Evolutionary conservation across 768 basidiomycete genomes (phyloP), one percentile per base, ranked within the genome.

Genomic region (Sutorius australiensis): DNA sequence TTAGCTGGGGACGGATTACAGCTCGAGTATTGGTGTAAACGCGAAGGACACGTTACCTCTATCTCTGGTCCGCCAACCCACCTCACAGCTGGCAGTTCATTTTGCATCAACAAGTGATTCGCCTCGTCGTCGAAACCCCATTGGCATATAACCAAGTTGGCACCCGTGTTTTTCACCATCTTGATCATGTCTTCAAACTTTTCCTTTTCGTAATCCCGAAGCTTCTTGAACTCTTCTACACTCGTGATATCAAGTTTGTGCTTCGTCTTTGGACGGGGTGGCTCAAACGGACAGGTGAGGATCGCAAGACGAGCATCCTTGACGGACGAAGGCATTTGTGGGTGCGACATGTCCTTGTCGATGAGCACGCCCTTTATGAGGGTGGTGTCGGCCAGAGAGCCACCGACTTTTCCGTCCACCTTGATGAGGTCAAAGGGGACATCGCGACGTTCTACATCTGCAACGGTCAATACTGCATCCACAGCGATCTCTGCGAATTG

Each of bases 71-170:
- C 97, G 55, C 97, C 97, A 51, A 99, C 97, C 97, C 97, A 98
- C 67, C 97, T 81, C 30, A 98, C 95, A 28, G 97, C 91, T 39
- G 97, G 97, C 33, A 99, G 78, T 13, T 95, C 92, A 62, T 98
- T 98, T 76, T 97, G 94, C 92, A 98, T 93, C 58, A 99, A 72
- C 62, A 98, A 60, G 68, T 98, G 97, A 67, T 99, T 99, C 40
- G 97, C 97, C 73, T 99, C 97, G 65, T 99, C 97, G 67, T 99
- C 97, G 67, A 99, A 99, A 55, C 97, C 97, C 97, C 97, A 99
- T 68, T 99, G 97, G 72, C 97, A 99, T 62, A 99, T 98, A 59
- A 99, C 97, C 54, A 99, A 73, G 72, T 99, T 99, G 13, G 97
- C 95, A 34, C 97, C 97, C 14, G 95, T 89, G 62, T 95, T 87